Evolutionary conservation across 176 grass and related monocot genomes (phyloP).

Genomic region (Oryza coarctata): DNA sequence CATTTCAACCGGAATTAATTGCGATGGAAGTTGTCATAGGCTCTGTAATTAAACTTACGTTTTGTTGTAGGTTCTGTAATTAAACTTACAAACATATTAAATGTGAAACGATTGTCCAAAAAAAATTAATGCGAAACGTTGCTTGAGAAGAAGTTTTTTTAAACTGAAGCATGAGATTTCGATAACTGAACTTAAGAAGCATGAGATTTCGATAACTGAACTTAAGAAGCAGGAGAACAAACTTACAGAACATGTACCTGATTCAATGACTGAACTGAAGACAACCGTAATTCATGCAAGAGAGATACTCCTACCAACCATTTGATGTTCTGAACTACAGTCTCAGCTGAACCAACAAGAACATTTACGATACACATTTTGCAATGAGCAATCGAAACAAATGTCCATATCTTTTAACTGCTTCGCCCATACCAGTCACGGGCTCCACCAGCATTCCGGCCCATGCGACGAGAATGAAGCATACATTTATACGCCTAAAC

Average conservation of each 20-base stretch:
- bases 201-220: neutral
- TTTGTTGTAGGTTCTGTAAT: no score
- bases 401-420: no score
- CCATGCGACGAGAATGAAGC: no score
- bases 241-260: no score
- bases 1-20: neutral
- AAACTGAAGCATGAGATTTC: neutral
- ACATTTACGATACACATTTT: neutral
- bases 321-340: neutral
- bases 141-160: neutral
- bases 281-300: no score
- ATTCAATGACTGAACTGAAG: no score
- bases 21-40: neutral
- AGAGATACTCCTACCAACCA: neutral
- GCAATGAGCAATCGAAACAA: neutral
- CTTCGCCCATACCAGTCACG: no score
- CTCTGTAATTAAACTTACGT: neutral
- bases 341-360: neutral
- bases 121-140: no score
- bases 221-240: neutral
- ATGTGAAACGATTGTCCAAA: no score
- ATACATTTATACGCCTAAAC: no score
- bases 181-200: neutral
- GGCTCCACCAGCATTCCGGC: no score
- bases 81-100: neutral